These are phyloP conservation scores for Castanea crenata DNA, from an alignment of 306 rosid genomes.

Conservation along the genomic window DNA sequence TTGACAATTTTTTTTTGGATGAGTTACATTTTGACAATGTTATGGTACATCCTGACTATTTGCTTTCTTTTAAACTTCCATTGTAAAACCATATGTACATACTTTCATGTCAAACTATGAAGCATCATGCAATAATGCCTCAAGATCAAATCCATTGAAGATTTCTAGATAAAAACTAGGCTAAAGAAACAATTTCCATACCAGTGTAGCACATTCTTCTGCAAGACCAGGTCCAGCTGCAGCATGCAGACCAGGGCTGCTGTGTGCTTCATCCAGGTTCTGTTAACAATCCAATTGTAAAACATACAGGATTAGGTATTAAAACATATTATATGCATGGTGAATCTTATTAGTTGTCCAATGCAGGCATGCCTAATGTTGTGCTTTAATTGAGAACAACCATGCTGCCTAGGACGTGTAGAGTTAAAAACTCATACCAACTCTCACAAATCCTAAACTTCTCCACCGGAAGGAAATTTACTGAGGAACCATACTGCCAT, in stretches of 20 bases:
- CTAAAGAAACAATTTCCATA: slow-evolving; percentile 29
- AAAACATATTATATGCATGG: slow-evolving; percentile 2
- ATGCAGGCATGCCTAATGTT: slow-evolving; percentile 13
- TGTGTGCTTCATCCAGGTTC: slow-evolving; percentile 95
- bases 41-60: background rate
- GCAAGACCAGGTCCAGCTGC: slow-evolving; percentile 99
- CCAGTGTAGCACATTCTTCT: slow-evolving; percentile 94
- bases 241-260: slow-evolving; percentile 92
- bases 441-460: background rate
- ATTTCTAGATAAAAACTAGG: slow-evolving; percentile 10
- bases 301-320: slow-evolving; percentile 13
- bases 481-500: no score
- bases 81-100: background rate
- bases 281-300: slow-evolving; percentile 37
- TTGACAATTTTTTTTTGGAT: no score
- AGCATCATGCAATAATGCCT: background rate
- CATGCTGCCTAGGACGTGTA: slow-evolving; percentile 4
- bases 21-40: no score
- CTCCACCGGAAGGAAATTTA: no score
- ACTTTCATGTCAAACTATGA: background rate
- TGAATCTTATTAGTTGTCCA: background rate
- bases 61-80: background rate
- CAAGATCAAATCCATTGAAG: slow-evolving; percentile 12
- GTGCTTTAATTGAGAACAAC: slow-evolving; percentile 13
- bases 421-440: slow-evolving; percentile 10